A percentile compares a stretch with the other conserved stretches of the same genome.
phyloP scores from a whole-genome alignment of 2,329 filamentous ascomycete genomes.

The Cephalotrichum gorgonifer region DNA sequence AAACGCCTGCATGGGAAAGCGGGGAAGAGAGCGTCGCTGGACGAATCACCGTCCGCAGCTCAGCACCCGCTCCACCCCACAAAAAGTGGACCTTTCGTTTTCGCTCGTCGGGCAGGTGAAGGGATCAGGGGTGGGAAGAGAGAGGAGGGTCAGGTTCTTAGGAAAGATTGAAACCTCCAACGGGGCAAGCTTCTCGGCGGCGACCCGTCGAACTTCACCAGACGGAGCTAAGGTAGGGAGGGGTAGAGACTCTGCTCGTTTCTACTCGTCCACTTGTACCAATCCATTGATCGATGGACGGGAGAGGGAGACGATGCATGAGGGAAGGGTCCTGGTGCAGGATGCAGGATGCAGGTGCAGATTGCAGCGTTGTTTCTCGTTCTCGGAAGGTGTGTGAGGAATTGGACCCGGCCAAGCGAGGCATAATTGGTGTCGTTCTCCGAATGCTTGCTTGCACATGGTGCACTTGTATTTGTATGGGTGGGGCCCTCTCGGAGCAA shows the following conservation, averaged over 20 bases:
- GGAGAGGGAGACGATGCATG: not conserved
- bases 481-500: too few relatives aligned
- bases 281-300: not conserved
- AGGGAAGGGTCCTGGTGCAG: not conserved
- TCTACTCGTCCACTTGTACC: slow-evolving; percentile 1
- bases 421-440: too few relatives aligned
- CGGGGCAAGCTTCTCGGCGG: too few relatives aligned
- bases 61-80: not conserved
- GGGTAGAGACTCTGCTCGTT: not conserved
- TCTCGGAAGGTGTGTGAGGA: too few relatives aligned
- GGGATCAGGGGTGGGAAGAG: not conserved
- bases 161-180: too few relatives aligned
- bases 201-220: too few relatives aligned
- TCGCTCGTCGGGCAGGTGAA: not conserved
- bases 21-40: not conserved
- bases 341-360: slow-evolving; percentile 3
- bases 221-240: not conserved
- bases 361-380: not conserved
- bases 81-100: not conserved
- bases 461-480: too few relatives aligned
- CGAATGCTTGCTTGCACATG: too few relatives aligned
- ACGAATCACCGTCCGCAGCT: not conserved
- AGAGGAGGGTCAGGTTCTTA: too few relatives aligned
- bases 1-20: slow-evolving; percentile 1
- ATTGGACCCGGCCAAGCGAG: too few relatives aligned